phyloP scores from a whole-genome alignment of 2,329 filamentous ascomycete genomes.

The Colletotrichum siamense region DNA sequence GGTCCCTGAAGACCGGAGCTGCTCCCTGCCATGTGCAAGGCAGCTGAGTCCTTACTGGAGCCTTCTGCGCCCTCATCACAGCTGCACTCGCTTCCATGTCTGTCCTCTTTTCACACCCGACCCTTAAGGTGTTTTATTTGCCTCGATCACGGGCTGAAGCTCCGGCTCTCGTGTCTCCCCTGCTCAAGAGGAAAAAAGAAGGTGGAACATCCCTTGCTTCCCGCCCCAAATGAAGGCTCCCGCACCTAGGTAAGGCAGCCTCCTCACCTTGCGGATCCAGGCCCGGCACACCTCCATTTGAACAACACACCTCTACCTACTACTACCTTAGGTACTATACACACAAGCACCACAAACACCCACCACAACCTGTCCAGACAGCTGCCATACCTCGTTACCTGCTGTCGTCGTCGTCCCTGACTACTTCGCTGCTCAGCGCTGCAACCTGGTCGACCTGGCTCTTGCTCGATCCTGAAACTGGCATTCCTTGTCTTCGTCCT shows the following conservation, averaged over 20 bases:
- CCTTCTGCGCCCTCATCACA: not conserved
- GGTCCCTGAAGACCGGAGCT: not conserved
- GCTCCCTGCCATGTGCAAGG: not conserved
- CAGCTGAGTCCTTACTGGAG: slow-evolving; percentile 3
- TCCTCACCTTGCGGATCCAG: not conserved
- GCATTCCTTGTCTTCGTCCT: slow-evolving; percentile 7
- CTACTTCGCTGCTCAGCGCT: not conserved
- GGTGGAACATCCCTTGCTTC: not conserved
- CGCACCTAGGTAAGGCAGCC: not conserved
- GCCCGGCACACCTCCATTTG: not conserved
- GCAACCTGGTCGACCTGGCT: slow-evolving; percentile 5
- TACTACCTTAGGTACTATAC: not conserved
- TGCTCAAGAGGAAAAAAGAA: not conserved
- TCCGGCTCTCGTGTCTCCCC: not conserved
- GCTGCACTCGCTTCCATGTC: not conserved
- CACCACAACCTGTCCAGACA: not conserved
- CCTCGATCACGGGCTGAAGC: not conserved
- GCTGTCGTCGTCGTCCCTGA: not conserved
- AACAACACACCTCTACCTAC: not conserved
- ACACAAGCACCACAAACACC: not conserved
- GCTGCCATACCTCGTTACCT: not conserved
- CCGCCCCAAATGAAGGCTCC: not conserved
- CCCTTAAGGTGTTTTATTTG: not conserved
- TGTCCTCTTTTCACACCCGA: not conserved
- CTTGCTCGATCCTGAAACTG: slow-evolving; percentile 10